phyloP scores from a whole-genome alignment of 2,329 filamentous ascomycete genomes.

The Hysterium pulicare region DNA sequence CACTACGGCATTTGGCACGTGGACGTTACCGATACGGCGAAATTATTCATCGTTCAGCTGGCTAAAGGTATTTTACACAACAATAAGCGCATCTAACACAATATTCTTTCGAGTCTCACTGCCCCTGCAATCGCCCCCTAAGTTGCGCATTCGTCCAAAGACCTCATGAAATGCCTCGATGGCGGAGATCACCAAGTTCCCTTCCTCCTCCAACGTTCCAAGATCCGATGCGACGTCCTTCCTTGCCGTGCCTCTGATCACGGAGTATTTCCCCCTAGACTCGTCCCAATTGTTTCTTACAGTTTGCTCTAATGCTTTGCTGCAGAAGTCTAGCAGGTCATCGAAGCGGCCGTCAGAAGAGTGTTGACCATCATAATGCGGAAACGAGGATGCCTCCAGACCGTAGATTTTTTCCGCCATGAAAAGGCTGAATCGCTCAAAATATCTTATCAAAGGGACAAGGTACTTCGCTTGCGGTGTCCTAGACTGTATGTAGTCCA shows the following conservation, averaged over 20 bases:
- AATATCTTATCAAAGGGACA: constrained; percentile 35
- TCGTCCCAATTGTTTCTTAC: constrained; percentile 47
- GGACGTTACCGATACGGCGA: too few relatives aligned
- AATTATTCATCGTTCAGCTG: too few relatives aligned
- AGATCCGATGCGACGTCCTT: constrained; percentile 44
- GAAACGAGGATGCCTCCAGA: constrained; percentile 13
- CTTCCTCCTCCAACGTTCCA: constrained; percentile 26
- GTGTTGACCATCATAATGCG: constrained; percentile 14
- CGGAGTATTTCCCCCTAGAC: constrained; percentile 37
- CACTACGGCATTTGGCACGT: too few relatives aligned
- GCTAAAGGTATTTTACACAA: too few relatives aligned
- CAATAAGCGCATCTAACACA: too few relatives aligned
- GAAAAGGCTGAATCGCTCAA: constrained; percentile 40
- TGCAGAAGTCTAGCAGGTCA: constrained; percentile 25
- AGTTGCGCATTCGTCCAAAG: constrained; percentile 10
- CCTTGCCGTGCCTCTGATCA: constrained; percentile 43
- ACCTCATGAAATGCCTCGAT: constrained; percentile 20
- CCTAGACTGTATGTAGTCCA: constrained; percentile 48
- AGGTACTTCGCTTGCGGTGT: constrained; percentile 16
- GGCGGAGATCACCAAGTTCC: constrained; percentile 10
- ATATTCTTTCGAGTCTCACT: too few relatives aligned
- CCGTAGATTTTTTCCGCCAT: constrained; percentile 22
- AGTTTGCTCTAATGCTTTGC: constrained; percentile 43
- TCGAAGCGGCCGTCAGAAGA: constrained; percentile 1
- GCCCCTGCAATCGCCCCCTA: too few relatives aligned